Percentiles rank a stretch among this genome's conserved stretches.
Evolutionary conservation across 768 basidiomycete species (phyloP).

Genomic region (Hydnomerulius pinastri): DNA sequence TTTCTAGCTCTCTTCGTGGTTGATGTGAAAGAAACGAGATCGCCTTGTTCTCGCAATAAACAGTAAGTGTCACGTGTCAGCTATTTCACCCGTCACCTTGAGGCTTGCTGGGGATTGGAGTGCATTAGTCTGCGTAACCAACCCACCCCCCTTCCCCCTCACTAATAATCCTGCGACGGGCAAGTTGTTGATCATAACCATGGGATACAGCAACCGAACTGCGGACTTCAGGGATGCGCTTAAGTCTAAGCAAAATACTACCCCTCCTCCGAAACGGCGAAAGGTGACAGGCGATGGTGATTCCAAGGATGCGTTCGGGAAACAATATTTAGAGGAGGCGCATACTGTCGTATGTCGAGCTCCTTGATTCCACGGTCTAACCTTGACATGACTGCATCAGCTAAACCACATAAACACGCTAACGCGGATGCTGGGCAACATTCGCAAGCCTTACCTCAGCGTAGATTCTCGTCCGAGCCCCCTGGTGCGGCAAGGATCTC

Average conservation of each 20-base stretch:
- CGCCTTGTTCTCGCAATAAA: slow-evolving; percentile 7
- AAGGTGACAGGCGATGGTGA: slow-evolving; percentile 42
- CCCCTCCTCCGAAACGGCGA: slow-evolving; percentile 52
- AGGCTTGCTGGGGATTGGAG: no score
- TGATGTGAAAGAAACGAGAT: slow-evolving; percentile 8
- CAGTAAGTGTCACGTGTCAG: slow-evolving; percentile 27
- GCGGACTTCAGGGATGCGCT: slow-evolving; percentile 58
- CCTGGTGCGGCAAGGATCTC: slow-evolving; percentile 48
- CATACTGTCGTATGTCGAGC: slow-evolving; percentile 58
- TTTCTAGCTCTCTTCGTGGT: slow-evolving; percentile 26
- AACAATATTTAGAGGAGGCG: slow-evolving; percentile 74
- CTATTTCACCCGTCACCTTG: background rate
- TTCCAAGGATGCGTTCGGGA: slow-evolving; percentile 48
- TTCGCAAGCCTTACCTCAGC: slow-evolving; percentile 88
- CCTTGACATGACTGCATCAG: slow-evolving; percentile 37
- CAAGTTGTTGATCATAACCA: slow-evolving; percentile 25
- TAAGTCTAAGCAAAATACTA: slow-evolving; percentile 43
- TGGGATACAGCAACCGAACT: slow-evolving; percentile 65
- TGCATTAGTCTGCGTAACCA: no score
- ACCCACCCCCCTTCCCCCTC: no score
- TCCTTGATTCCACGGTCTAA: background rate
- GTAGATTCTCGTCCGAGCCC: slow-evolving; percentile 62
- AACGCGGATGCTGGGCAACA: slow-evolving; percentile 67
- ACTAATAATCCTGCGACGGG: background rate
- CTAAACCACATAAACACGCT: slow-evolving; percentile 73